phyloP scores from a whole-genome alignment of 495 filamentous ascomycete species.

The Terfezia claveryi region DNA sequence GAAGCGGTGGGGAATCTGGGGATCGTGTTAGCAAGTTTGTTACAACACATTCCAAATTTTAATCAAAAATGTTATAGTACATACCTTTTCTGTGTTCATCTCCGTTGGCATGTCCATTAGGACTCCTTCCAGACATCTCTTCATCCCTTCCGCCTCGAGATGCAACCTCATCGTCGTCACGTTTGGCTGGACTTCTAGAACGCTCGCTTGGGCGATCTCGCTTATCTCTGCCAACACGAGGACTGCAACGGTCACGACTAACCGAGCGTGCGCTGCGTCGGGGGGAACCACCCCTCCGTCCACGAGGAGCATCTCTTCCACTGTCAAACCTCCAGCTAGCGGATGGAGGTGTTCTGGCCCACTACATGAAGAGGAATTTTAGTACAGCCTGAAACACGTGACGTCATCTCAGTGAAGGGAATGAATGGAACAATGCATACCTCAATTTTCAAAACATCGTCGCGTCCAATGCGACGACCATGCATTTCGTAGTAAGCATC shows the following conservation, averaged over 20 bases:
- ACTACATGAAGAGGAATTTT: conserved; percentile 30
- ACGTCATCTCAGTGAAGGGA: conserved; percentile 10
- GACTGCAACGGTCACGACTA: conserved; percentile 68
- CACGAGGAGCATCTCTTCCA: conserved; percentile 45
- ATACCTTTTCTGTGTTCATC: conserved; percentile 86
- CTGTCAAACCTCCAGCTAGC: conserved; percentile 97
- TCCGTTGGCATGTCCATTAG: conserved; percentile 30
- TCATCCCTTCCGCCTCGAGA: conserved; percentile 35
- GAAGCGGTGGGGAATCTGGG: conserved; percentile 43
- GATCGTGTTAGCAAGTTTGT: conserved; percentile 5
- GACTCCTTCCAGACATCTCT: conserved; percentile 23
- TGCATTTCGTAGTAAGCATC: conserved; percentile 99
- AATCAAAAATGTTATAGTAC: conserved; percentile 14
- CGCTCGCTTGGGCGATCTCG: conserved; percentile 54
- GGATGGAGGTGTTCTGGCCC: conserved; percentile 93
- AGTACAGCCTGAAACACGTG: background rate
- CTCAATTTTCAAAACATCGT: conserved; percentile 95
- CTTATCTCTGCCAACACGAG: conserved; percentile 64
- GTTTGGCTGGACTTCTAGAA: conserved; percentile 47
- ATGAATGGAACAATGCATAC: conserved; percentile 26
- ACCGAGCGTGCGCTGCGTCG: conserved; percentile 55
- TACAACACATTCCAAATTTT: conserved; percentile 9
- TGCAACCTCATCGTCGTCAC: conserved; percentile 37
- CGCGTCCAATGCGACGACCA: conserved; percentile 91
- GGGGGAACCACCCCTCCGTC: conserved; percentile 47